phyloP scores from a whole-genome alignment of 2,329 filamentous ascomycete species.

The Epichloe sylvatica region DNA sequence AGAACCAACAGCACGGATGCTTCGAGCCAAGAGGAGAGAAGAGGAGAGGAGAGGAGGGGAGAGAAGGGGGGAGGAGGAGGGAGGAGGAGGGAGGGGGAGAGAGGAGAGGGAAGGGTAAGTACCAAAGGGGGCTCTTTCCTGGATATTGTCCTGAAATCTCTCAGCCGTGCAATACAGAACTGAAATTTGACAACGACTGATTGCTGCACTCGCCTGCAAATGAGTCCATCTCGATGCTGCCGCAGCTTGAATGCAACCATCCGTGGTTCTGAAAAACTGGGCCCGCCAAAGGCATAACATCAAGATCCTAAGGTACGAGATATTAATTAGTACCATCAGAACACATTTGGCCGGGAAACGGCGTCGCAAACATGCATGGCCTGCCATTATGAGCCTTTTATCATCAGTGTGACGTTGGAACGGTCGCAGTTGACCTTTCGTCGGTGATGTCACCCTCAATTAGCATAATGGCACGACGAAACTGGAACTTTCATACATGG shows the following conservation, averaged over 20 bases:
- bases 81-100: background rate
- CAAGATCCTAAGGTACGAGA: background rate
- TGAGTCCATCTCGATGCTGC: conserved; percentile 2
- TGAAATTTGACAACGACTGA: background rate
- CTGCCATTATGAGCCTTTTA: background rate
- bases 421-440: background rate
- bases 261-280: background rate
- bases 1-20: background rate
- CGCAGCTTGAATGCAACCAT: conserved; percentile 1
- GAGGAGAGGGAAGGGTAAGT: background rate
- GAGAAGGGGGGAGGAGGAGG: background rate
- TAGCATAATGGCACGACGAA: too few species aligned
- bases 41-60: background rate
- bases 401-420: too few species aligned
- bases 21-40: background rate
- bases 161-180: background rate
- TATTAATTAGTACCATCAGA: background rate
- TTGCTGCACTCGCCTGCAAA: background rate
- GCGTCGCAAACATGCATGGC: too few species aligned
- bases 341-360: background rate
- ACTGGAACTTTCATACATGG: too few species aligned
- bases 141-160: background rate
- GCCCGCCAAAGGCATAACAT: background rate
- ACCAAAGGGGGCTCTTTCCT: background rate
- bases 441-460: too few species aligned